These are phyloP conservation scores for Termitomyces sp. DNA, from an alignment of 1,284 basidiomycete genomes.

Conservation along the genomic window DNA sequence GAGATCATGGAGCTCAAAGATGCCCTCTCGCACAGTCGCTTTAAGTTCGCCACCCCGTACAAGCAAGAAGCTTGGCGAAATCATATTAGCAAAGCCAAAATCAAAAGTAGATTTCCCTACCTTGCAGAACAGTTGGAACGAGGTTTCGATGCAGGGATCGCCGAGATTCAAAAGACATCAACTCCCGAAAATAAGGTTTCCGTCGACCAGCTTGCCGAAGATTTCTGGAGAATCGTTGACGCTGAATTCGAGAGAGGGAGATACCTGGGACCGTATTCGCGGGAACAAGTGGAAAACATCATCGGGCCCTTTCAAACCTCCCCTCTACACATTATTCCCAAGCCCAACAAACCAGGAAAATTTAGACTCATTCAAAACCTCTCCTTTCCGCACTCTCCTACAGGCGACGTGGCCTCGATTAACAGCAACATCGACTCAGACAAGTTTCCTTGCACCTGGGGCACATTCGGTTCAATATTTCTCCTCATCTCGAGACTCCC, in stretches of 20 bases:
- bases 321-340: constrained; percentile 4
- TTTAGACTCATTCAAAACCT: constrained; percentile 6
- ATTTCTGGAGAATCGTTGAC: neutral
- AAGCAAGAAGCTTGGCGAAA: neutral
- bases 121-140: neutral
- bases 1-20: neutral
- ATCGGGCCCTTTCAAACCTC: constrained; percentile 10
- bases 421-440: neutral
- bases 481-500: no score
- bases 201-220: neutral
- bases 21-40: neutral
- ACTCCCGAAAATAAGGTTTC: neutral
- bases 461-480: neutral
- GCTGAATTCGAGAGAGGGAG: neutral
- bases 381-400: constrained; percentile 1
- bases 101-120: neutral
- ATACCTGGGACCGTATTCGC: neutral
- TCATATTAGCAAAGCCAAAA: neutral
- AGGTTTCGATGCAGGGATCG: neutral
- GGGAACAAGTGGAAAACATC: neutral
- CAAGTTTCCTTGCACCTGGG: constrained; percentile 2
- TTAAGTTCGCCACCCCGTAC: neutral
- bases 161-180: neutral
- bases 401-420: neutral
- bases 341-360: constrained; percentile 6